A percentile compares a stretch with the other conserved stretches of the same genome.
These are phyloP conservation scores for Rutstroemia sydowiana DNA, from an alignment of 2,329 filamentous ascomycete species.

Conservation along the genomic window DNA sequence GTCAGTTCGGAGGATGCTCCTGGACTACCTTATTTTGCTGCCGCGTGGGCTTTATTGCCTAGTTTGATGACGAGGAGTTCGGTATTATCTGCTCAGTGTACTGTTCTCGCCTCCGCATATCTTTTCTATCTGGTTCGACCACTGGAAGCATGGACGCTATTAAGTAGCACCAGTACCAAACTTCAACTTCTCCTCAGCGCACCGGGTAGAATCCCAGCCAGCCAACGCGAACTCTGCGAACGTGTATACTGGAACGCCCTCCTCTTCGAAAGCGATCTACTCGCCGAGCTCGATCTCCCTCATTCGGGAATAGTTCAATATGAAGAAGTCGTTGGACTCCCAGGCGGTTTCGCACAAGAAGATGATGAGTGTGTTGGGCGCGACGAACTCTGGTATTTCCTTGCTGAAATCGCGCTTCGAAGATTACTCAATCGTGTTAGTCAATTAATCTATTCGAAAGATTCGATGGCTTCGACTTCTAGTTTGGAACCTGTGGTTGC, in stretches of 20 bases:
- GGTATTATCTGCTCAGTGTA: slow-evolving; percentile 71
- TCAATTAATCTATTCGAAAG: slow-evolving; percentile 71
- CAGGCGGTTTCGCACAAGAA: slow-evolving; percentile 64
- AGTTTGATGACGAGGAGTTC: slow-evolving; percentile 74
- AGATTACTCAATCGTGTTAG: slow-evolving; percentile 71
- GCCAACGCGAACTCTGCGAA: slow-evolving; percentile 66
- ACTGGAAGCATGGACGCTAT: slow-evolving; percentile 73
- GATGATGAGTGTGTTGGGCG: slow-evolving; percentile 60
- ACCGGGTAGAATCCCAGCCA: slow-evolving; percentile 60
- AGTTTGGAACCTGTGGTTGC: slow-evolving; percentile 71
- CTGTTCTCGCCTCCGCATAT: slow-evolving; percentile 73
- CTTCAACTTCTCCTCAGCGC: slow-evolving; percentile 71
- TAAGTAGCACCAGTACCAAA: slow-evolving; percentile 76
- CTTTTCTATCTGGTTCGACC: slow-evolving; percentile 76
- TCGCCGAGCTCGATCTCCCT: slow-evolving; percentile 72
- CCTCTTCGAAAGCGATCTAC: slow-evolving; percentile 71
- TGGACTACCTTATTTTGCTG: slow-evolving; percentile 71
- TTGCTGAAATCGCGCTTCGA: slow-evolving; percentile 74
- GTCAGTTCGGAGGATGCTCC: slow-evolving; percentile 63
- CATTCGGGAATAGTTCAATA: slow-evolving; percentile 79
- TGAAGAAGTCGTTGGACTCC: slow-evolving; percentile 71
- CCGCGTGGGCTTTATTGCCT: slow-evolving; percentile 71
- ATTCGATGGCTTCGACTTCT: slow-evolving; percentile 62
- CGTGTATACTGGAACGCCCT: slow-evolving; percentile 80
- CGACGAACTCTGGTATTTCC: slow-evolving; percentile 80